Evolutionary conservation across 2,329 filamentous ascomycete genomes (phyloP), one percentile per base, ranked within the genome.

Genomic region (Exophiala viscosa): DNA sequence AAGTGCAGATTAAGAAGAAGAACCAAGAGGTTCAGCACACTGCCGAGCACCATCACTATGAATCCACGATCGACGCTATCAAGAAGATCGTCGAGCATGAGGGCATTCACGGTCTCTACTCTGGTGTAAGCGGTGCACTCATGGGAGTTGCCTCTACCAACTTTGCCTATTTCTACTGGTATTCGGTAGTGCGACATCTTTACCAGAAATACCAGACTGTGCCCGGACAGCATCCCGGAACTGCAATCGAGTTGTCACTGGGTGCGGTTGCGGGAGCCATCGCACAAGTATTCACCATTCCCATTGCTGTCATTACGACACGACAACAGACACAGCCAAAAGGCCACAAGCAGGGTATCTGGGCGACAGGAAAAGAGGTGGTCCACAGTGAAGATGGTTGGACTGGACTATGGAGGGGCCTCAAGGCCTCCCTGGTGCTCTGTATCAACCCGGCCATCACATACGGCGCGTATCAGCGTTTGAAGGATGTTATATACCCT

Each of bases 111-210:
- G 93, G 93, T 5, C 81, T 99, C 6, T 99, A 99, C 66, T 84
- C 88, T 47, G 93, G 93, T 55, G 91, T 99, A 69, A 80, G 83
- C 55, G 91, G 92, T 45, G 84, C 91, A 3, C 77, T 99, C 14
- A 75, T 97, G 46, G 93, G 93, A 48, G 93, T 99, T 33, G 92
- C 90, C 1, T 96, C 91, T 20, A 97, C 92, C 47, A 99, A 99
- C 72, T 99, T 99, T 69, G 93, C 93, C 65, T 99, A 99, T 74
- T 99, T 99, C 70, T 99, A 99, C 76, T 97, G 92, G 91, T 97
- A 97, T 70, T 92, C 90, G 4, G 74, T 93, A 23, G 89, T 96
- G 31, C 84, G 93, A 58, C 83, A 83, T 13, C 71, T 96, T 15
- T 97, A 97, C 69, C 74, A 73, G 61, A 80, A 60, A 74, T 81